Evolutionary conservation across 1,139 yeast species (phyloP).

Genomic region (Debaryomyces psychrophilus): DNA sequence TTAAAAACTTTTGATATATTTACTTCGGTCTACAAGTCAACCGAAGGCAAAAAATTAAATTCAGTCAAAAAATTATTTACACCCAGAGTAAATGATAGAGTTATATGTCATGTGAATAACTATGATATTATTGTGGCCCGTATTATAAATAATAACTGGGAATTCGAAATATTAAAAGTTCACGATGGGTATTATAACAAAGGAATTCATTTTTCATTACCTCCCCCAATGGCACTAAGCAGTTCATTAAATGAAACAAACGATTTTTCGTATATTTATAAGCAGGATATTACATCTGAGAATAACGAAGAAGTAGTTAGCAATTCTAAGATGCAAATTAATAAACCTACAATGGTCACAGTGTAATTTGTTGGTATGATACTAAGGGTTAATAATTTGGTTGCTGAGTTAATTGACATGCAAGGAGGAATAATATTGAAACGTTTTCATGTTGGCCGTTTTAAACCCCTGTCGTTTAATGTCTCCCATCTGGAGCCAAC

Average conservation of each 20-base stretch:
- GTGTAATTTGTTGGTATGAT: conserved; percentile 75
- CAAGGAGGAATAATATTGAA: conserved; percentile 71
- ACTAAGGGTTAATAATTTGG: conserved; percentile 54
- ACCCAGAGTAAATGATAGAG: conserved; percentile 74
- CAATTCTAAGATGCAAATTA: conserved; percentile 19
- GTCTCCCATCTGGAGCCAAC: conserved; percentile 85
- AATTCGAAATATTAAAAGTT: conserved; percentile 51
- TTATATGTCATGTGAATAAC: conserved; percentile 57
- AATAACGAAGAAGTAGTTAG: background rate
- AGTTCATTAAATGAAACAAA: conserved; percentile 18
- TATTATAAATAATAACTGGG: conserved; percentile 69
- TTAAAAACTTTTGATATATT: conserved; percentile 31
- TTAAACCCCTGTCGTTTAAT: conserved; percentile 59
- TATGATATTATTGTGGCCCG: conserved; percentile 65
- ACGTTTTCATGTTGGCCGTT: conserved; percentile 61
- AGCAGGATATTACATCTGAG: conserved; percentile 1
- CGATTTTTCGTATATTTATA: conserved; percentile 21
- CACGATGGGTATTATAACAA: conserved; percentile 52
- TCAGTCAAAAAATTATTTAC: conserved; percentile 62
- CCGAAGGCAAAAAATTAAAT: conserved; percentile 31
- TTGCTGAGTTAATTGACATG: conserved; percentile 72
- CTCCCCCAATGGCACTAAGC: conserved; percentile 21
- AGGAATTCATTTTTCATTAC: conserved; percentile 2
- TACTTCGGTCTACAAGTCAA: conserved; percentile 25
- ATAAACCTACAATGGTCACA: conserved; percentile 39